Evolutionary conservation across 371 early-diverging fungal genomes (phyloP).

Genomic region (Apophysomyces ossiformis): DNA sequence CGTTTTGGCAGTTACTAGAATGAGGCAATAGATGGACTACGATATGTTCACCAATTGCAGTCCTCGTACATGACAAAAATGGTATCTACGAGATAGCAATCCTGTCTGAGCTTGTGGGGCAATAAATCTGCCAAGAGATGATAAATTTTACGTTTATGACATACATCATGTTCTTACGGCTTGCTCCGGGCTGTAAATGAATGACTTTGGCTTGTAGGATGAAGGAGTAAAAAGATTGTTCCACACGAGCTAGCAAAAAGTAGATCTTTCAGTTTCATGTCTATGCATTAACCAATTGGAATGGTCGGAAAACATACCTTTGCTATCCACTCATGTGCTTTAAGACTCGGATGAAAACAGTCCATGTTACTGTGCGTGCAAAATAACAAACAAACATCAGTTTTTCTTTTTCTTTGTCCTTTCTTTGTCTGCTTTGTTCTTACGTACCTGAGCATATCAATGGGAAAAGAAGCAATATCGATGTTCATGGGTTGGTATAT

Average conservation of each 20-base stretch:
- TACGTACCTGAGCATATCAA: constrained; percentile 15
- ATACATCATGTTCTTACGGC: neutral
- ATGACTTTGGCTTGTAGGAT: neutral
- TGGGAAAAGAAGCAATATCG: constrained; percentile 14
- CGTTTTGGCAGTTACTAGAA: too few relatives aligned
- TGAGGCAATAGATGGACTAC: too few relatives aligned
- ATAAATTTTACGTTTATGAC: too few relatives aligned
- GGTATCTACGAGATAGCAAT: too few relatives aligned
- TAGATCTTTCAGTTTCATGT: too few relatives aligned
- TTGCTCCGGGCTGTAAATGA: constrained; percentile 9
- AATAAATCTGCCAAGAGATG: too few relatives aligned
- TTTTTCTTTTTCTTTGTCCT: too few relatives aligned
- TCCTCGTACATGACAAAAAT: too few relatives aligned
- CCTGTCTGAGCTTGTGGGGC: too few relatives aligned
- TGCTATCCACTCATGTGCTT: constrained; percentile 18
- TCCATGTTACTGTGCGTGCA: constrained; percentile 18
- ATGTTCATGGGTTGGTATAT: constrained; percentile 13
- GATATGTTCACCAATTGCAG: too few relatives aligned
- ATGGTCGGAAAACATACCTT: constrained; percentile 8
- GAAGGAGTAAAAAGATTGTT: constrained; percentile 19
- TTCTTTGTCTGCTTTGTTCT: neutral
- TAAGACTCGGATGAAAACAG: constrained; percentile 22
- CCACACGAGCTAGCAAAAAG: constrained; percentile 14
- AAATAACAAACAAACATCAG: neutral
- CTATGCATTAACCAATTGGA: too few relatives aligned